Evolutionary conservation across 2,329 filamentous ascomycete genomes (phyloP), one percentile per base, ranked within the genome.

Genomic region (Colletotrichum lindemuthianum): DNA sequence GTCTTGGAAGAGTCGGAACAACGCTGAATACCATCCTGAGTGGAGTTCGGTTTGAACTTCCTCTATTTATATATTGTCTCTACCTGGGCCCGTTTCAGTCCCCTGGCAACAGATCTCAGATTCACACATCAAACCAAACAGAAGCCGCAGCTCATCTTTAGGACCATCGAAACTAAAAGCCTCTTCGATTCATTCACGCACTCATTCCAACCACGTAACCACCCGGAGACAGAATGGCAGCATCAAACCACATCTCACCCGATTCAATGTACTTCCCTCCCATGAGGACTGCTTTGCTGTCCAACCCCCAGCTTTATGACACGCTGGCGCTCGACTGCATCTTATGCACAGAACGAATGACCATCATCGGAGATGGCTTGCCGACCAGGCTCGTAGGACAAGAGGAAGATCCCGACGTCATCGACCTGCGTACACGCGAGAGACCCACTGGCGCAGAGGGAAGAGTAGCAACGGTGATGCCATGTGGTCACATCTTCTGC

Each of bases 401-500:
- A 36, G 45, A 58, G 13, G 8, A 6, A 41, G 11, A 37, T 15
- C 13, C 13, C 2, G 45, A 58, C 10, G 55, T 24, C 24, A 24
- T 24, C 24, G 24, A 24, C 24, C 24, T 24, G 24, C 24, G 24
- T 24, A 4, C 24, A 24, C 24, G 24, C 2, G 8, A 4, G 9
- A 2, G 16, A 7, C 32, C 13, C 15, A 40, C 52, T 13, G 11
- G 4, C 5, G n/a, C 33, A 1, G 24, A 24, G 8, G 44, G 32
- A 11, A 9, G 36, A 12, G 24, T 39, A 6, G 59, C 59, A 15
- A 57, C 50, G 9, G 33, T 61, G 11, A 6, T 56, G 10, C 59
- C 59, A 10, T 61, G 59, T 36, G 59, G 41, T 39, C 59, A 61
- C 37, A 57, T 61, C 12, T 43, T 61, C 12, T 61, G 59, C 13